Evolutionary conservation across 352 stramenopile genomes (phyloP).

Genomic region (Halophytophthora batemanensis): DNA sequence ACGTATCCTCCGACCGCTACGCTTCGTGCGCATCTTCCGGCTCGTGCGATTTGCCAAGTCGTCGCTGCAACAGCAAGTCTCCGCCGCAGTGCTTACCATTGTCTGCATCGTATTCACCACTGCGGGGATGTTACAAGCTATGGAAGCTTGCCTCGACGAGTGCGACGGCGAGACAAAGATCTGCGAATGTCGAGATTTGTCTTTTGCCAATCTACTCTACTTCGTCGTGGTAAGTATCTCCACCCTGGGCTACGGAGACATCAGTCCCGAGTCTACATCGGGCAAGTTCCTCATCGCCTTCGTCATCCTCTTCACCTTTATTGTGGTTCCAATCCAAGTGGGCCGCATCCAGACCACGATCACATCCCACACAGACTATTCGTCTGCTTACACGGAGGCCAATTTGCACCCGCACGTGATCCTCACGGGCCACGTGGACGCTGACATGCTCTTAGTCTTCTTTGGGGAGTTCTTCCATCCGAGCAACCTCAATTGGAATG

Average conservation of each 20-base stretch:
- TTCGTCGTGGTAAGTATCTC: slow-evolving; percentile 86
- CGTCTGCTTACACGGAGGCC: slow-evolving; percentile 63
- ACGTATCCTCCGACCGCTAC: slow-evolving; percentile 48
- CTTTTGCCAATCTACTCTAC: slow-evolving; percentile 76
- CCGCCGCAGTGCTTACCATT: slow-evolving; percentile 59
- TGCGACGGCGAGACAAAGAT: slow-evolving; percentile 19
- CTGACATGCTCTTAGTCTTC: slow-evolving; percentile 60
- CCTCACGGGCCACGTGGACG: slow-evolving; percentile 68
- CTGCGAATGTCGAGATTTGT: slow-evolving; percentile 57
- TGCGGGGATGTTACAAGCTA: slow-evolving; percentile 60
- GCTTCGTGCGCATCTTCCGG: slow-evolving; percentile 68
- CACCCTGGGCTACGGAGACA: slow-evolving; percentile 82
- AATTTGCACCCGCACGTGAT: slow-evolving; percentile 79
- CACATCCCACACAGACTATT: slow-evolving; percentile 78
- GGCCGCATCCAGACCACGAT: slow-evolving; percentile 75
- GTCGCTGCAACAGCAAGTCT: slow-evolving; percentile 65
- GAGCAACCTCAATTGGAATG: slow-evolving; percentile 82
- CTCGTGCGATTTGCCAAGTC: slow-evolving; percentile 74
- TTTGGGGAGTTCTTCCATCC: slow-evolving; percentile 85
- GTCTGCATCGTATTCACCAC: slow-evolving; percentile 72
- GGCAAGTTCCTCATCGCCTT: slow-evolving; percentile 81
- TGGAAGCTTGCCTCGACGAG: slow-evolving; percentile 45
- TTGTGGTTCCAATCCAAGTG: slow-evolving; percentile 77
- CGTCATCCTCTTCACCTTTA: slow-evolving; percentile 82
- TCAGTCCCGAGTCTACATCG: slow-evolving; percentile 51